A percentile compares a stretch with the other conserved stretches of the same genome.
These are phyloP conservation scores for Spirogloea muscicola DNA, from an alignment of 139 green algal genomes.

Conservation along the genomic window DNA sequence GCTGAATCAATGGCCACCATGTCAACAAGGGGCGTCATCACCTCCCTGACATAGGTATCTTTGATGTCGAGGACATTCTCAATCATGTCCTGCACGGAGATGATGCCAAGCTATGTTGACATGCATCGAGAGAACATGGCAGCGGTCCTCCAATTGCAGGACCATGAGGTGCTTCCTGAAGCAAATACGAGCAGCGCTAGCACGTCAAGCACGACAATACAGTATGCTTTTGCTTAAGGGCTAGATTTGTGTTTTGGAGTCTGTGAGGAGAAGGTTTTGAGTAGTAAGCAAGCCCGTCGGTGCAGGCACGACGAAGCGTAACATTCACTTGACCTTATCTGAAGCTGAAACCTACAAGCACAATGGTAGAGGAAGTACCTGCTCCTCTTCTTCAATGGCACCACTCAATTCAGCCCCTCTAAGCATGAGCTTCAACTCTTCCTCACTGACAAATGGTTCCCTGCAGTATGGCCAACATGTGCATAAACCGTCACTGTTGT, in stretches of 20 bases:
- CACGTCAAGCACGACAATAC: neutral
- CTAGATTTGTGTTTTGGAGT: too few relatives aligned
- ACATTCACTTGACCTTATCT: too few relatives aligned
- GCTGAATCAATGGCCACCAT: slow-evolving; percentile 39
- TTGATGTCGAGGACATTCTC: slow-evolving; percentile 54
- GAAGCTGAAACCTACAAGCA: neutral
- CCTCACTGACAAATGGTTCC: slow-evolving; percentile 53
- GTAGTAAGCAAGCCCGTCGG: too few relatives aligned
- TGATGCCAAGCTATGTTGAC: neutral
- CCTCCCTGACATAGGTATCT: slow-evolving; percentile 48
- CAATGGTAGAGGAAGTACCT: neutral
- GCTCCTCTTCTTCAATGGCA: slow-evolving; percentile 37
- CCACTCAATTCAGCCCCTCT: slow-evolving; percentile 27
- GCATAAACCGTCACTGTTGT: neutral
- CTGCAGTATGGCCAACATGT: slow-evolving; percentile 1
- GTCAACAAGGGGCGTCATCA: slow-evolving; percentile 59
- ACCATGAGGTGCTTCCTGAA: neutral
- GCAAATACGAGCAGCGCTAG: neutral
- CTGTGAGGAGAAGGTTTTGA: too few relatives aligned
- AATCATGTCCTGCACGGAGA: slow-evolving; percentile 51
- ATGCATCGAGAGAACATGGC: neutral
- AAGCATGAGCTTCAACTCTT: slow-evolving; percentile 50
- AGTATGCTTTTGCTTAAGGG: neutral
- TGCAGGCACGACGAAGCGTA: too few relatives aligned
- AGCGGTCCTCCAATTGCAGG: neutral